Conservation (phyloP, 192 early-diverging fungal genomes). For the Linnemannia schmuckeri region DNA sequence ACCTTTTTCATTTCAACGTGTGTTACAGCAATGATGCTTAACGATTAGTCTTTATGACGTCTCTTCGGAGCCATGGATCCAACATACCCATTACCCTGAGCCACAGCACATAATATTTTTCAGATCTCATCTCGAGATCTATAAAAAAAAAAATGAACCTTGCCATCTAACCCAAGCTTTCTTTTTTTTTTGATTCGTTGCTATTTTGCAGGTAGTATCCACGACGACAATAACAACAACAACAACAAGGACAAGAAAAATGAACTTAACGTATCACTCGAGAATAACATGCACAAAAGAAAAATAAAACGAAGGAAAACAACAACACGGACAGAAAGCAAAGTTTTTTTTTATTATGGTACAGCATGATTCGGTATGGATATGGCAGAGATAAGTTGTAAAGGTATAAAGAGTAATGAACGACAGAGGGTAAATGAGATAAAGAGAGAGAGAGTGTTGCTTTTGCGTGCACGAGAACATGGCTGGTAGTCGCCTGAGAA, state of each 20-base stretch:
- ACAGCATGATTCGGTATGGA: background rate
- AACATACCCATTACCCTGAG: slow-evolving; percentile 59
- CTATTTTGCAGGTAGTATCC: background rate
- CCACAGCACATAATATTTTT: slow-evolving; percentile 11
- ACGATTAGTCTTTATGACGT: slow-evolving; percentile 60
- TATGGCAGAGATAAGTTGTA: background rate
- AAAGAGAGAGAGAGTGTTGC: background rate
- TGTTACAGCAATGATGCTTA: slow-evolving; percentile 44
- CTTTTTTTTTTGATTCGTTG: background rate
- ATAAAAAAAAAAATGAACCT: background rate
- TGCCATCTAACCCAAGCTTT: background rate
- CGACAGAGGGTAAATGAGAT: background rate
- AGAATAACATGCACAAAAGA: background rate
- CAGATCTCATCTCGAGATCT: background rate
- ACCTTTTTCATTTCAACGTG: background rate
- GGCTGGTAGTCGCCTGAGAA: background rate
- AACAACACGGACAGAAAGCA: background rate
- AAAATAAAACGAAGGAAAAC: background rate
- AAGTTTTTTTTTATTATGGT: background rate
- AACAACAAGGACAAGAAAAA: background rate
- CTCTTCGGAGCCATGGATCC: slow-evolving; percentile 51
- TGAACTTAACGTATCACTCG: background rate
- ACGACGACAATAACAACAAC: background rate
- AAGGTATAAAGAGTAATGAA: background rate
- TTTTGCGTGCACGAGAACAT: background rate